Conservation (phyloP, 2,329 filamentous ascomycete species). For the Pezicula neosporulosa region DNA sequence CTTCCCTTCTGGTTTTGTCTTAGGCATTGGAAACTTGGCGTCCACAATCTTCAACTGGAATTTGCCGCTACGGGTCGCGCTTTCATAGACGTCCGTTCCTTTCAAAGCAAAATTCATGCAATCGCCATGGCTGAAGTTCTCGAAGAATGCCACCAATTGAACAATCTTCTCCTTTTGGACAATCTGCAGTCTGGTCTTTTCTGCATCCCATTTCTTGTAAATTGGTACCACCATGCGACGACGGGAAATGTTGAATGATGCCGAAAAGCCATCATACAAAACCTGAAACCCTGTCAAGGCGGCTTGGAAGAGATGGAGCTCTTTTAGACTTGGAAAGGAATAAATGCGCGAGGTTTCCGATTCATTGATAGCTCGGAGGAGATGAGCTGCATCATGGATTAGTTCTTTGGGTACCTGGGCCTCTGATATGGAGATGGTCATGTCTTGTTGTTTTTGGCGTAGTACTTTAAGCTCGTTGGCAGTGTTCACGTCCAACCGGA, state of each 20-base stretch:
- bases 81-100: slow-evolving; percentile 79
- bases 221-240: slow-evolving; percentile 88
- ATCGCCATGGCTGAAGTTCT: slow-evolving; percentile 80
- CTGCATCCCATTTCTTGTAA: slow-evolving; percentile 90
- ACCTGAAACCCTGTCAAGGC: slow-evolving; percentile 80
- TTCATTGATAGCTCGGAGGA: slow-evolving; percentile 42
- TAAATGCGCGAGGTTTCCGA: slow-evolving; percentile 67
- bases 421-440: slow-evolving; percentile 73
- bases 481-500: slow-evolving; percentile 59
- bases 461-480: slow-evolving; percentile 62
- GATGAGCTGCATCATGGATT: slow-evolving; percentile 57
- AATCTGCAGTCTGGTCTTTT: slow-evolving; percentile 75
- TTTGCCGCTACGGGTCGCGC: slow-evolving; percentile 60
- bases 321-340: slow-evolving; percentile 60
- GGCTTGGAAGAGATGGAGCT: slow-evolving; percentile 75
- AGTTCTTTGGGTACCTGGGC: slow-evolving; percentile 60
- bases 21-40: slow-evolving; percentile 84
- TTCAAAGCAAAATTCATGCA: slow-evolving; percentile 89
- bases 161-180: slow-evolving; percentile 71
- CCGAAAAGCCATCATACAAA: slow-evolving; percentile 68
- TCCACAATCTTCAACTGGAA: slow-evolving; percentile 77
- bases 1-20: slow-evolving; percentile 42
- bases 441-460: slow-evolving; percentile 71
- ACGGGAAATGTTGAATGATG: slow-evolving; percentile 76
- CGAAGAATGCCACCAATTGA: slow-evolving; percentile 83